phyloP scores from a whole-genome alignment of 139 green algal species.

The Zygnema circumcarinatum region DNA sequence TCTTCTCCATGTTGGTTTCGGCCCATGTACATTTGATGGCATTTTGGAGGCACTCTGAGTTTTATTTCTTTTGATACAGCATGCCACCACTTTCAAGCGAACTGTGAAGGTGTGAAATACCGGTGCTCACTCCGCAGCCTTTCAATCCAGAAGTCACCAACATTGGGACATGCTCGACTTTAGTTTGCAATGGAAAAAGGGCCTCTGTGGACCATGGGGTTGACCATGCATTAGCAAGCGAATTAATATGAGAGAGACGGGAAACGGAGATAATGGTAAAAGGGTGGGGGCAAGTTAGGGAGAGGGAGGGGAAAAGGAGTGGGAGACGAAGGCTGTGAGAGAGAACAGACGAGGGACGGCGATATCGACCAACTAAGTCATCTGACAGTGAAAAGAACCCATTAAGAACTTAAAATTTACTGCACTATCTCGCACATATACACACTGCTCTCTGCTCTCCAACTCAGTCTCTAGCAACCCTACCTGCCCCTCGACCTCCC shows the following conservation, averaged over 20 bases:
- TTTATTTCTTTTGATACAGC: neutral
- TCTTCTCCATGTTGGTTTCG: no score
- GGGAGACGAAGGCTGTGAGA: neutral
- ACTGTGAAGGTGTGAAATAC: neutral
- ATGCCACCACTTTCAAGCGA: neutral
- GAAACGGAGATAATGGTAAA: neutral
- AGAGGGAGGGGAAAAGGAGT: neutral
- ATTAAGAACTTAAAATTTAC: neutral
- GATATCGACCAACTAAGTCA: neutral
- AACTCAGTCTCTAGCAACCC: neutral
- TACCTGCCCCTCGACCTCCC: neutral
- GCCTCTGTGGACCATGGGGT: no score
- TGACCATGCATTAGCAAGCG: no score
- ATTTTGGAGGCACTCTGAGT: no score
- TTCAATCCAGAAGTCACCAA: no score
- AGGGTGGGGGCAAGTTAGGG: neutral
- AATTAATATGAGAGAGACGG: neutral
- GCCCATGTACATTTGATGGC: no score
- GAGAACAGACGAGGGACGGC: neutral
- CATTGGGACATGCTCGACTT: neutral
- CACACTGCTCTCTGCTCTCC: neutral
- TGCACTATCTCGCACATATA: neutral
- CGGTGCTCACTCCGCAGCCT: neutral
- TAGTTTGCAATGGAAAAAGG: neutral
- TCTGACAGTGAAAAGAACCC: neutral